Evolutionary conservation across 495 filamentous ascomycete species (phyloP).

Genomic region (Aspergillus olivimuriae): DNA sequence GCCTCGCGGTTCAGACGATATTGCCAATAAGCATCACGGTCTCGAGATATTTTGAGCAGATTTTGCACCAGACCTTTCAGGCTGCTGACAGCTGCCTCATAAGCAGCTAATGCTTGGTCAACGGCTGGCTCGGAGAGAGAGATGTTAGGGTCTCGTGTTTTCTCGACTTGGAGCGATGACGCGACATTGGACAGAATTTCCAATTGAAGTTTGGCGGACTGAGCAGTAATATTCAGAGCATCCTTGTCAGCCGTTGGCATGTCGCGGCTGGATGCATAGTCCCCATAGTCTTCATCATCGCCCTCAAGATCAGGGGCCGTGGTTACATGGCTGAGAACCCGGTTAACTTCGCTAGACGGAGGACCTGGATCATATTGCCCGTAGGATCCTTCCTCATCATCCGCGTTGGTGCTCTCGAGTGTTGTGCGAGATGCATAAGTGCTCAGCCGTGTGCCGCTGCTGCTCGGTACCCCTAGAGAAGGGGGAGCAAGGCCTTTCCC

Average conservation of each 20-base stretch:
- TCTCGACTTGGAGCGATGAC: conserved; percentile 70
- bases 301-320: conserved; percentile 46
- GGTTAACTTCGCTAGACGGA: conserved; percentile 44
- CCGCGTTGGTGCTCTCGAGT: conserved; percentile 34
- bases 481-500: conserved; percentile 33
- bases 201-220: conserved; percentile 87
- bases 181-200: conserved; percentile 82
- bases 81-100: conserved; percentile 82
- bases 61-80: conserved; percentile 82
- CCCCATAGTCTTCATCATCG: conserved; percentile 80
- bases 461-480: conserved; percentile 26
- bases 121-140: conserved; percentile 68
- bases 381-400: conserved; percentile 52
- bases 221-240: conserved; percentile 90
- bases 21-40: conserved; percentile 95
- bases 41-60: conserved; percentile 81
- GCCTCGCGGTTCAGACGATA: conserved; percentile 85
- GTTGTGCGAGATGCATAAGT: conserved; percentile 46
- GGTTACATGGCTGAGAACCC: conserved; percentile 40
- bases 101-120: conserved; percentile 74
- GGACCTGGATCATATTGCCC: conserved; percentile 54
- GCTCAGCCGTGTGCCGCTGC: conserved; percentile 36
- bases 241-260: conserved; percentile 69
- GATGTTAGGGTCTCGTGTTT: conserved; percentile 58
- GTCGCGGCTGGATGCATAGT: conserved; percentile 76